Evolutionary conservation across 148 eudicot species (phyloP).

Genomic region (Fagopyrum homotropicum): DNA sequence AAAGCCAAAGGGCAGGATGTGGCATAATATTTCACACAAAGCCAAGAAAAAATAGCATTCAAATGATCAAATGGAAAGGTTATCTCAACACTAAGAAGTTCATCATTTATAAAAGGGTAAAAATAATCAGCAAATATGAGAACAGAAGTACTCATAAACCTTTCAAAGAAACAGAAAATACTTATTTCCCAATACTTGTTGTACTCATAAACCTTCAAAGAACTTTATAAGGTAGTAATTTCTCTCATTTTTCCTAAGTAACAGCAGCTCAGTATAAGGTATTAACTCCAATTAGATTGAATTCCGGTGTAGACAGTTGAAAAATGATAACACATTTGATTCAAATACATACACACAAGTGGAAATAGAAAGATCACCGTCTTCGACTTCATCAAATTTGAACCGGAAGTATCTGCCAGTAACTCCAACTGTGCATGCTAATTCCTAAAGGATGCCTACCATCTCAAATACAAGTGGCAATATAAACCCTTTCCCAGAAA

Average conservation of each 20-base stretch:
- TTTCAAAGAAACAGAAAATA: neutral
- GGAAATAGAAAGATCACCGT: neutral
- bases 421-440: neutral
- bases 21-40: neutral
- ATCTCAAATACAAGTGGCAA: neutral
- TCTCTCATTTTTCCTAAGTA: neutral
- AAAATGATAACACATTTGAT: neutral
- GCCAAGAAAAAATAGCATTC: neutral
- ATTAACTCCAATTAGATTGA: neutral
- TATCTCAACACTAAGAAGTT: neutral
- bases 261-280: neutral
- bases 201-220: neutral
- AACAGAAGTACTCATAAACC: neutral
- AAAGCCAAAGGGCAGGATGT: neutral
- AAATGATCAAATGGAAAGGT: neutral
- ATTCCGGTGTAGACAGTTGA: neutral
- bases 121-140: neutral
- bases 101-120: neutral
- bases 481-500: no score
- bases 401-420: neutral
- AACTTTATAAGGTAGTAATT: neutral
- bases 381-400: neutral
- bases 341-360: conserved; percentile 1
- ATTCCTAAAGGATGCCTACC: neutral
- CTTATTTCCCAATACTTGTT: neutral